Conservation (phyloP, 2,329 filamentous ascomycete genomes). For the Paracoccidioides brasiliensis region DNA sequence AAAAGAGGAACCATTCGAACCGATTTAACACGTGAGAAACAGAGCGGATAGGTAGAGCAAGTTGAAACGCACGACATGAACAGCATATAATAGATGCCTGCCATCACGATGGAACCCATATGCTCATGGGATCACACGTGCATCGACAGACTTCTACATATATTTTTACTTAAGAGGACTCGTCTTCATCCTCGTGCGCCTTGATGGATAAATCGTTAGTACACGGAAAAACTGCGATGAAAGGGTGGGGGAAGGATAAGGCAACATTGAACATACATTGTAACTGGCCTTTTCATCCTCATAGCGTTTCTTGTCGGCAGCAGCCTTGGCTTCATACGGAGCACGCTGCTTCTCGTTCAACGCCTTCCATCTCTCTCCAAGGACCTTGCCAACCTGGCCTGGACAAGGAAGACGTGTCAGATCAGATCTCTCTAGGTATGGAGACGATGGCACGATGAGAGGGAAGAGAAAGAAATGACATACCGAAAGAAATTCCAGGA, state of each 20-base stretch:
- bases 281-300: constrained; percentile 95
- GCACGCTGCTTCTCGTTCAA: constrained; percentile 82
- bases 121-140: not conserved
- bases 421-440: not conserved
- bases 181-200: constrained; percentile 12
- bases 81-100: not conserved
- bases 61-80: constrained; percentile 1
- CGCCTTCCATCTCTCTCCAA: constrained; percentile 98
- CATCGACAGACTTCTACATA: not conserved
- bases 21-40: not conserved
- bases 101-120: not conserved
- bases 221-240: constrained; percentile 6
- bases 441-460: not conserved
- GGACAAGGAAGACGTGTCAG: constrained; percentile 5
- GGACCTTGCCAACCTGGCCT: constrained; percentile 94
- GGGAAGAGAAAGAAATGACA: constrained; percentile 17
- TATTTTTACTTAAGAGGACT: constrained; percentile 8
- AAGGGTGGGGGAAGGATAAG: not conserved
- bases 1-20: not conserved
- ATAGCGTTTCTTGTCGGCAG: constrained; percentile 96
- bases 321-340: constrained; percentile 95
- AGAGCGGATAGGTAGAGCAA: not conserved
- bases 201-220: constrained; percentile 5
- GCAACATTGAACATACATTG: constrained; percentile 48
- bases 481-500: constrained; percentile 92